These are phyloP conservation scores for Periconia digitata DNA, from an alignment of 2,329 filamentous ascomycete species.

Conservation along the genomic window DNA sequence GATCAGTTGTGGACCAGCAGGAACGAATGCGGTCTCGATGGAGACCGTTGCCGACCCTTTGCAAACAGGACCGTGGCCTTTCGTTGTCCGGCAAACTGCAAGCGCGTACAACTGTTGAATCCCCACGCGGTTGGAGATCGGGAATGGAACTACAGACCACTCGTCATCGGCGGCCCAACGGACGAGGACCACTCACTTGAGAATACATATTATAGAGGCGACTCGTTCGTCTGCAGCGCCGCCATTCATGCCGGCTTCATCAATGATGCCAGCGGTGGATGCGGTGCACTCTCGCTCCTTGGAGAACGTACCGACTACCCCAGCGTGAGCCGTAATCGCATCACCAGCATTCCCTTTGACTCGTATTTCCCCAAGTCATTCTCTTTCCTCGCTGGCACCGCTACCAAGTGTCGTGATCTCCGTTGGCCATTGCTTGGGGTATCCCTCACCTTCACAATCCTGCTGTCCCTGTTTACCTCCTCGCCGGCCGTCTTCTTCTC, in stretches of 20 bases:
- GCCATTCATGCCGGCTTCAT: conserved; percentile 84
- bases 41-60: conserved; percentile 75
- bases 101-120: conserved; percentile 65
- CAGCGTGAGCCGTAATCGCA: conserved; percentile 68
- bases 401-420: conserved; percentile 72
- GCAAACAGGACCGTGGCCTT: conserved; percentile 70
- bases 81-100: conserved; percentile 73
- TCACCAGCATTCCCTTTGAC: conserved; percentile 75
- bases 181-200: conserved; percentile 42
- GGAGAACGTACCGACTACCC: conserved; percentile 68
- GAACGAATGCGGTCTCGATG: conserved; percentile 74
- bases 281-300: conserved; percentile 75
- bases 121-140: conserved; percentile 72
- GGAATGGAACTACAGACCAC: conserved; percentile 58
- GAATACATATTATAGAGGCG: conserved; percentile 74
- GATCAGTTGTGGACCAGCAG: conserved; percentile 69
- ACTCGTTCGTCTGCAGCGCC: conserved; percentile 83
- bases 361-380: conserved; percentile 90
- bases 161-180: conserved; percentile 58
- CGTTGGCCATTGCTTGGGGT: conserved; percentile 83
- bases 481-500: conserved; percentile 83
- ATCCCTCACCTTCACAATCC: conserved; percentile 74
- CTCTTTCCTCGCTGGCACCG: conserved; percentile 67
- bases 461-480: conserved; percentile 79
- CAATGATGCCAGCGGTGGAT: conserved; percentile 71